phyloP scores from a whole-genome alignment of 164 flowering plant genomes.

The Cinnamomum micranthum region DNA sequence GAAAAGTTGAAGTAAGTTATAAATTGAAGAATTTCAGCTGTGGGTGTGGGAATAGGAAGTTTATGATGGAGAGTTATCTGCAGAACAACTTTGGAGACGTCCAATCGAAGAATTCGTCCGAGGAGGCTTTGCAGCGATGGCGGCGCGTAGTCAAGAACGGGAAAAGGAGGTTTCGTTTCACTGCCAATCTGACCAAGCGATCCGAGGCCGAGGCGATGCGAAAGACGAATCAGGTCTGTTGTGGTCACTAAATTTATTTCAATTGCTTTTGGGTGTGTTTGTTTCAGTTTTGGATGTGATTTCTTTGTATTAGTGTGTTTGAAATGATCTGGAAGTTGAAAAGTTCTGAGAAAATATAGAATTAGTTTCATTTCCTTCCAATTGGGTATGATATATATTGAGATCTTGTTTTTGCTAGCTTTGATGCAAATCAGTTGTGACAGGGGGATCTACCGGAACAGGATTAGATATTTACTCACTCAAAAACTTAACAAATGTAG shows the following conservation, averaged over 20 bases:
- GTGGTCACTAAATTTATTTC: background rate
- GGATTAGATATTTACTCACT: no score
- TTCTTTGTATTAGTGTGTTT: no score
- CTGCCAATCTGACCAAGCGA: constrained; percentile 86
- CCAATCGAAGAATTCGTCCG: constrained; percentile 85
- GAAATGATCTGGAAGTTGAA: no score
- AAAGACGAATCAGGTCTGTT: constrained; percentile 68
- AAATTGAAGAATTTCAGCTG: background rate
- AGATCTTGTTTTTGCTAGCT: no score
- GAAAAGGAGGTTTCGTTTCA: constrained; percentile 79
- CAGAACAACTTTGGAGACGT: constrained; percentile 77
- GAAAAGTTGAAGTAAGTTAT: background rate
- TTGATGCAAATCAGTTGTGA: no score
- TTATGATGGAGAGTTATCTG: constrained; percentile 66
- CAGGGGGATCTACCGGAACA: no score
- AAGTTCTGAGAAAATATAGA: no score
- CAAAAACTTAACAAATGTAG: no score
- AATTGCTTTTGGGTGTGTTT: background rate
- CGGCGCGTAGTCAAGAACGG: constrained; percentile 87
- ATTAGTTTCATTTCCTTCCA: no score
- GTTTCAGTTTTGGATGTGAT: background rate
- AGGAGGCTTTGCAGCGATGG: constrained; percentile 86
- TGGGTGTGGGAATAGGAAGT: background rate
- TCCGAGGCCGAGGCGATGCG: constrained; percentile 73
- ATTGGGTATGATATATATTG: no score